Conservation (phyloP, 495 filamentous ascomycete genomes). For the Trichoderma virens region DNA sequence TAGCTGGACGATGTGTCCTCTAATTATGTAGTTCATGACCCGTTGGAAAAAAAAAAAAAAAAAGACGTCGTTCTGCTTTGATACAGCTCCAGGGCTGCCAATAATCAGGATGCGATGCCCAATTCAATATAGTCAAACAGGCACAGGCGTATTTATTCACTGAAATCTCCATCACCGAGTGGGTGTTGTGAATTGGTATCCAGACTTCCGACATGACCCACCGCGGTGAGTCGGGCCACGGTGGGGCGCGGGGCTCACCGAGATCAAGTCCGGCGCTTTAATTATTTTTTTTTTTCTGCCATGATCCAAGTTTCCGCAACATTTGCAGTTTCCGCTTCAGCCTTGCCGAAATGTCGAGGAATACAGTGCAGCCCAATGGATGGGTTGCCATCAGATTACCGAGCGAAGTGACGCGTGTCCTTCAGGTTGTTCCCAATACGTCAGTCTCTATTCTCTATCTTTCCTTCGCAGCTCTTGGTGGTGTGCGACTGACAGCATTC, state of each 20-base stretch:
- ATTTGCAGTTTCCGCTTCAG: not conserved
- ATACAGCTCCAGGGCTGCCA: too few relatives aligned
- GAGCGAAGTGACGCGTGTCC: conserved; percentile 55
- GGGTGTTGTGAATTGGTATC: too few relatives aligned
- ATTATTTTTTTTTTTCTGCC: conserved; percentile 3
- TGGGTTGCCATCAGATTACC: conserved; percentile 61
- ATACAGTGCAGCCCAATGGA: conserved; percentile 50
- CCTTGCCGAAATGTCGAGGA: conserved; percentile 7
- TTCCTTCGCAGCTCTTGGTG: conserved; percentile 20
- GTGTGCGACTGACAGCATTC: conserved; percentile 14
- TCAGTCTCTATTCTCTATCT: conserved; percentile 38
- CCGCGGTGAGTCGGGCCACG: not conserved
- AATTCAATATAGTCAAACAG: too few relatives aligned
- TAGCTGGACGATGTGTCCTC: too few relatives aligned
- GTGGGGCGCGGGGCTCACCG: conserved; percentile 8
- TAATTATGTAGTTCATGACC: too few relatives aligned
- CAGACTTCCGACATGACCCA: not conserved
- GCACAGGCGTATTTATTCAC: too few relatives aligned
- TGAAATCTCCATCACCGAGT: too few relatives aligned
- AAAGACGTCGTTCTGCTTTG: too few relatives aligned
- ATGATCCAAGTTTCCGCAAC: not conserved
- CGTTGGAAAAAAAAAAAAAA: too few relatives aligned
- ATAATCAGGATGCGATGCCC: too few relatives aligned
- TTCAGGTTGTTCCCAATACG: conserved; percentile 67
- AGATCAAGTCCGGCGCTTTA: not conserved